These are phyloP conservation scores for Zygosaccharomyces sapae DNA, from an alignment of 1,139 yeast species.

Conservation along the genomic window DNA sequence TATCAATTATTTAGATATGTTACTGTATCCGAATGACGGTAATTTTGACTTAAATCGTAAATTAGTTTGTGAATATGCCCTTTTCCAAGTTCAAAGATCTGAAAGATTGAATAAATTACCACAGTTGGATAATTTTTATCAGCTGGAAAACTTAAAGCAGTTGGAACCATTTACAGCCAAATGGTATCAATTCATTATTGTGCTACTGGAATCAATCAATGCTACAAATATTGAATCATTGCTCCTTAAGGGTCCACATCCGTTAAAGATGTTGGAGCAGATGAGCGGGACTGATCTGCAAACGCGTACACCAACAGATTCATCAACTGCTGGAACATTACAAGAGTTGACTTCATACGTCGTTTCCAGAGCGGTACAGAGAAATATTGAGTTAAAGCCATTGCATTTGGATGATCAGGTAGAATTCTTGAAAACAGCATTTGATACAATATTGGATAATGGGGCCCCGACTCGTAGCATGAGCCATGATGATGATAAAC, in stretches of 20 bases:
- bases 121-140: neutral
- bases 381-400: slow-evolving; percentile 30
- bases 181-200: slow-evolving; percentile 21
- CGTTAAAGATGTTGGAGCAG: neutral
- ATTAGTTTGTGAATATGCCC: slow-evolving; percentile 30
- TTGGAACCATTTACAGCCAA: slow-evolving; percentile 14
- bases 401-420: slow-evolving; percentile 21
- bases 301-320: slow-evolving; percentile 1
- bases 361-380: slow-evolving; percentile 30
- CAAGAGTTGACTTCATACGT: slow-evolving; percentile 33
- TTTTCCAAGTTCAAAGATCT: slow-evolving; percentile 24
- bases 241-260: neutral
- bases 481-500: slow-evolving; percentile 7
- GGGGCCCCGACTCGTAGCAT: neutral
- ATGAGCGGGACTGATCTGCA: slow-evolving; percentile 6
- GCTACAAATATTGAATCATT: slow-evolving; percentile 20
- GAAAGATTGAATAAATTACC: slow-evolving; percentile 9
- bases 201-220: slow-evolving; percentile 19
- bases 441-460: slow-evolving; percentile 23
- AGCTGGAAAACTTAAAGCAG: slow-evolving; percentile 18
- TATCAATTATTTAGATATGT: slow-evolving; percentile 25
- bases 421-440: slow-evolving; percentile 29
- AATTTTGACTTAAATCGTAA: slow-evolving; percentile 31
- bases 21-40: slow-evolving; percentile 19
- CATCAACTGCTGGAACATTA: slow-evolving; percentile 15